Percentiles rank a stretch among this genome's conserved stretches.
Conservation (phyloP, 495 filamentous ascomycete genomes). For the Talaromyces thailandensis region DNA sequence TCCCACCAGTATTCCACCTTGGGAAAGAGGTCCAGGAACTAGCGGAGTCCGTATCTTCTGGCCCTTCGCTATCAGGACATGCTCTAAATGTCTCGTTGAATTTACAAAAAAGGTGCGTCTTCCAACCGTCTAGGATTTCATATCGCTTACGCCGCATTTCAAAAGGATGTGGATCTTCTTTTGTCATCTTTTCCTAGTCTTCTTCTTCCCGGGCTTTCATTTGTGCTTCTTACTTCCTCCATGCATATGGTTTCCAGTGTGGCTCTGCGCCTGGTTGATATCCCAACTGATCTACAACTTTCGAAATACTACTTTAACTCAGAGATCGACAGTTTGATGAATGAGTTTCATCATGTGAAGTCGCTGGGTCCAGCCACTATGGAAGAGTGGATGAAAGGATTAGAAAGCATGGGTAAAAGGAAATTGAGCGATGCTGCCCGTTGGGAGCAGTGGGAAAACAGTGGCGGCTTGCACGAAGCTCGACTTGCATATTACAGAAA, state of each 20-base stretch:
- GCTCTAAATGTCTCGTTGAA: conserved; percentile 50
- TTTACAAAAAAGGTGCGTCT: conserved; percentile 49
- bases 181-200: conserved; percentile 48
- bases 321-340: conserved; percentile 45
- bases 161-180: conserved; percentile 57
- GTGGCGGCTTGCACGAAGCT: conserved; percentile 23
- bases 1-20: conserved; percentile 22
- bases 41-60: conserved; percentile 48
- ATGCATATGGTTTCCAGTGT: conserved; percentile 46
- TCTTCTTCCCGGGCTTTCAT: conserved; percentile 54
- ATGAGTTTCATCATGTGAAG: conserved; percentile 48
- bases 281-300: conserved; percentile 38
- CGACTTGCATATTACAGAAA: not conserved
- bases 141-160: conserved; percentile 4
- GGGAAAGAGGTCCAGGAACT: conserved; percentile 42
- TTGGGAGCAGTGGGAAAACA: conserved; percentile 62
- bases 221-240: conserved; percentile 50
- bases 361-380: conserved; percentile 49
- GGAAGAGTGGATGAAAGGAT: conserved; percentile 69
- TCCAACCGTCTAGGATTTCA: not conserved
- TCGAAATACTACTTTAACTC: conserved; percentile 52
- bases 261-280: conserved; percentile 33
- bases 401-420: conserved; percentile 49
- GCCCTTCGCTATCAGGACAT: conserved; percentile 55
- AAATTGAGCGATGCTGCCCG: conserved; percentile 44